Evolutionary conservation across 805 yeast species (phyloP).

Genomic region (Candida orba): DNA sequence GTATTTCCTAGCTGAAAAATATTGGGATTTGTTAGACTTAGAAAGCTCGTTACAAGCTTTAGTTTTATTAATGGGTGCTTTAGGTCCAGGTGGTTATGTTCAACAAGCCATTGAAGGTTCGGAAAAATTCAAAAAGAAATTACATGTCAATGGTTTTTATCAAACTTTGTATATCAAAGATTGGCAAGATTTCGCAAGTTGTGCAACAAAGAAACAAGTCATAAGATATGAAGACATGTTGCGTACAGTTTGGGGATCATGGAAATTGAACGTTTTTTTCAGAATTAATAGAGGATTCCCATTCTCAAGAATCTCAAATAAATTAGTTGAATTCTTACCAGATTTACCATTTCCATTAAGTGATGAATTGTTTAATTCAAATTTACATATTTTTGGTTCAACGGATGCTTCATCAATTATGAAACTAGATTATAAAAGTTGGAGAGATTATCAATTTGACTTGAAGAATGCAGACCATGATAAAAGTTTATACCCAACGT

Average conservation of each 20-base stretch:
- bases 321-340: constrained; percentile 24
- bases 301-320: constrained; percentile 16
- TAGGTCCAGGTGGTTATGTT: constrained; percentile 25
- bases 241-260: constrained; percentile 33
- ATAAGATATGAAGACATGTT: constrained; percentile 27
- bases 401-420: constrained; percentile 10
- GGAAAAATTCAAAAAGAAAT: constrained; percentile 16
- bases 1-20: constrained; percentile 28
- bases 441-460: constrained; percentile 15
- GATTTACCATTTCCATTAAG: constrained; percentile 29
- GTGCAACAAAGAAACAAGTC: constrained; percentile 28
- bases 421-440: constrained; percentile 10
- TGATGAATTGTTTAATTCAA: constrained; percentile 17
- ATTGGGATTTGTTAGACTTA: constrained; percentile 26
- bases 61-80: constrained; percentile 24
- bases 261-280: constrained; percentile 29
- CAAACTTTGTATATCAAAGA: constrained; percentile 15
- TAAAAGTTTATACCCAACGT: constrained; percentile 1
- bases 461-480: constrained; percentile 8
- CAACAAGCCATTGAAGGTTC: constrained; percentile 24
- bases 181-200: constrained; percentile 20
- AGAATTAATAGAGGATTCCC: constrained; percentile 32
- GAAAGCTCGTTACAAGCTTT: constrained; percentile 23
- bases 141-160: constrained; percentile 13
- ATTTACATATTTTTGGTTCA: constrained; percentile 16